phyloP scores from a whole-genome alignment of 2,329 filamentous ascomycete species.

The Verticillium albo-atrum region DNA sequence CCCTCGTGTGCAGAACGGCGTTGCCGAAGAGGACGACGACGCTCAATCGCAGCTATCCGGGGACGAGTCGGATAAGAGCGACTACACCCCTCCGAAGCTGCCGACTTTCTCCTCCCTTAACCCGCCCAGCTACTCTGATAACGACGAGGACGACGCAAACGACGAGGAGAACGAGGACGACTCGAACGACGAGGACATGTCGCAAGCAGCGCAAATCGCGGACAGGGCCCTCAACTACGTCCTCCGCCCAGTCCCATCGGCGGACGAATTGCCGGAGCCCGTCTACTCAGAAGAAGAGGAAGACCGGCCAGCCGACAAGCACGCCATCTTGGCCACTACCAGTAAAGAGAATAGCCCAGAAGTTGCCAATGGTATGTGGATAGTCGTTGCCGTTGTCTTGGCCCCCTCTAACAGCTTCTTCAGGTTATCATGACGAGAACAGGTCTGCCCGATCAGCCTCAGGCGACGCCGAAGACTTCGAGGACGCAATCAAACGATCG shows the following conservation, averaged over 20 bases:
- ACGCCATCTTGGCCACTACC: not conserved
- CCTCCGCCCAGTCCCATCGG: not conserved
- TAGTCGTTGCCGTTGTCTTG: not conserved
- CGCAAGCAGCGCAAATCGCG: not conserved
- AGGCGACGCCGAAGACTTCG: not conserved
- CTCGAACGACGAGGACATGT: not conserved
- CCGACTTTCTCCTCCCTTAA: not conserved
- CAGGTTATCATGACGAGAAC: not conserved
- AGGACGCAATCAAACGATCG: not conserved
- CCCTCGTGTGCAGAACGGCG: not conserved
- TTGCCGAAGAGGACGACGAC: not conserved
- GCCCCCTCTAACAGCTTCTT: not conserved
- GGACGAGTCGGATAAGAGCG: constrained; percentile 1
- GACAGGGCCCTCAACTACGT: not conserved
- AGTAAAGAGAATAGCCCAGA: not conserved
- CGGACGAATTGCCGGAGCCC: not conserved
- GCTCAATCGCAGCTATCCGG: constrained; percentile 4
- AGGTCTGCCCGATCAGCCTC: not conserved
- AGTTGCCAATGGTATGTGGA: not conserved
- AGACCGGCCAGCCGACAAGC: not conserved
- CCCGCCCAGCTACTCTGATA: not conserved
- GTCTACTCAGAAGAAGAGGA: not conserved
- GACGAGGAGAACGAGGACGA: not conserved
- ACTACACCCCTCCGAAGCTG: not conserved
- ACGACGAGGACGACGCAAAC: not conserved